phyloP scores from a whole-genome alignment of 352 stramenopile genomes.

The Thalassiosira sp. region DNA sequence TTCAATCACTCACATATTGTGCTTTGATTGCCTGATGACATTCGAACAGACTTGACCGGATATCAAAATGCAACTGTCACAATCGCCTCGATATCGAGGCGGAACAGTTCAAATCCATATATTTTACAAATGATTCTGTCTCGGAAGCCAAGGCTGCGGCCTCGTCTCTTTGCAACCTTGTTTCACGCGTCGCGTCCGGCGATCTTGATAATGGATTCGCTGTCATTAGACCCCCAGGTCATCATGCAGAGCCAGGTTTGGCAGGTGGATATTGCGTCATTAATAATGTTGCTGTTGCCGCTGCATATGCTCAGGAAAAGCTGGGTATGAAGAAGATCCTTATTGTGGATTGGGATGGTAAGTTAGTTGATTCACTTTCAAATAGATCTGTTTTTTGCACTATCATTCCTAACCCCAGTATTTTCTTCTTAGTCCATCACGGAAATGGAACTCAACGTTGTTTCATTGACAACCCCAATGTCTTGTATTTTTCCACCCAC shows the following conservation, averaged over 20 bases:
- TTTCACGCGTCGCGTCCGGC: constrained; percentile 28
- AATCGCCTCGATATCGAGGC: constrained; percentile 51
- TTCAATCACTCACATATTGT: background rate
- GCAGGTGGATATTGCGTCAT: constrained; percentile 72
- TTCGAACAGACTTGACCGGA: constrained; percentile 31
- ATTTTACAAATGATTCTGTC: constrained; percentile 52
- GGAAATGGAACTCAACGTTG: constrained; percentile 87
- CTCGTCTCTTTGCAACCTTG: constrained; percentile 52
- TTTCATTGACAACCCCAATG: constrained; percentile 82
- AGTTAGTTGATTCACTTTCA: constrained; percentile 4
- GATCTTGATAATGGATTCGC: constrained; percentile 84
- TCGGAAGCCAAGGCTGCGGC: constrained; percentile 45
- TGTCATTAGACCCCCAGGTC: constrained; percentile 87
- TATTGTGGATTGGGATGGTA: constrained; percentile 73
- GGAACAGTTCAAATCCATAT: constrained; percentile 64
- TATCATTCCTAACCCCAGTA: constrained; percentile 51
- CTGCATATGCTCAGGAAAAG: constrained; percentile 81
- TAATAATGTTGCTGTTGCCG: constrained; percentile 70
- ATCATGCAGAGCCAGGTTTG: constrained; percentile 79
- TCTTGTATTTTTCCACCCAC: constrained; percentile 84
- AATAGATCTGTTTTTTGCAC: constrained; percentile 1
- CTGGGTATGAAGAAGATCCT: constrained; percentile 68
- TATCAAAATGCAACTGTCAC: constrained; percentile 45
- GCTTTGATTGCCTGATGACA: background rate
- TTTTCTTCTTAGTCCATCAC: constrained; percentile 70